Conservation (phyloP, 1,139 yeast species). For the Suzukiozyma palmioleophila region DNA sequence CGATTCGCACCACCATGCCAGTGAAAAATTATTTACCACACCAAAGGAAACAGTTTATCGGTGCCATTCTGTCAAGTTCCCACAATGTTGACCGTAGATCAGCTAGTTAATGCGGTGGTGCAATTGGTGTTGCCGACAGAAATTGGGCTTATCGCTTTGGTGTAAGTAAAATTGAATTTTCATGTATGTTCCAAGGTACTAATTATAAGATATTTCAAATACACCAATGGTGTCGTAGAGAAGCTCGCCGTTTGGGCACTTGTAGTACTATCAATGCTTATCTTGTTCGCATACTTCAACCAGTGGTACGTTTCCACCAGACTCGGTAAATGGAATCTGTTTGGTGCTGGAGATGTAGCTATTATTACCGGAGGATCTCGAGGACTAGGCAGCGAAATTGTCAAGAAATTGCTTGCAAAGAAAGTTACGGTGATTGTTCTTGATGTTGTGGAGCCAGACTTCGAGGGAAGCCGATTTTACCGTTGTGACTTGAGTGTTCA, state of each 20-base stretch:
- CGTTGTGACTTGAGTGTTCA: slow-evolving; percentile 49
- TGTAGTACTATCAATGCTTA: background rate
- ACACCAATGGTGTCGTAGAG: background rate
- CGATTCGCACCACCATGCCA: too few species aligned
- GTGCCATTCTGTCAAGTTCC: too few species aligned
- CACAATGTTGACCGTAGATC: background rate
- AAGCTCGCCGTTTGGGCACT: background rate
- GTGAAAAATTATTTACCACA: too few species aligned
- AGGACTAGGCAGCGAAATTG: slow-evolving; percentile 54
- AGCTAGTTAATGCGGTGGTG: background rate
- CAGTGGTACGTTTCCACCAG: background rate
- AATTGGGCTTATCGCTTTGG: slow-evolving; percentile 1
- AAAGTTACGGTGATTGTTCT: slow-evolving; percentile 40
- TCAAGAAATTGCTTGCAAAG: slow-evolving; percentile 24
- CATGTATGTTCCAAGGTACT: background rate
- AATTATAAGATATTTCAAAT: slow-evolving; percentile 2
- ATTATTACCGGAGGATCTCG: slow-evolving; percentile 63
- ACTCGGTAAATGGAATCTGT: slow-evolving; percentile 8
- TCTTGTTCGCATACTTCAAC: background rate
- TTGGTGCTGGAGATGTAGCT: slow-evolving; percentile 28
- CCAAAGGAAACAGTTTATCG: too few species aligned
- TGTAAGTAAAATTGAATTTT: slow-evolving; percentile 6
- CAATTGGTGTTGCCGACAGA: background rate
- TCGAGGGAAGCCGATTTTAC: slow-evolving; percentile 16
- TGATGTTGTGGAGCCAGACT: slow-evolving; percentile 41